Conservation (phyloP, 2,329 filamentous ascomycete genomes). For the Aspergillus sclerotialis region DNA sequence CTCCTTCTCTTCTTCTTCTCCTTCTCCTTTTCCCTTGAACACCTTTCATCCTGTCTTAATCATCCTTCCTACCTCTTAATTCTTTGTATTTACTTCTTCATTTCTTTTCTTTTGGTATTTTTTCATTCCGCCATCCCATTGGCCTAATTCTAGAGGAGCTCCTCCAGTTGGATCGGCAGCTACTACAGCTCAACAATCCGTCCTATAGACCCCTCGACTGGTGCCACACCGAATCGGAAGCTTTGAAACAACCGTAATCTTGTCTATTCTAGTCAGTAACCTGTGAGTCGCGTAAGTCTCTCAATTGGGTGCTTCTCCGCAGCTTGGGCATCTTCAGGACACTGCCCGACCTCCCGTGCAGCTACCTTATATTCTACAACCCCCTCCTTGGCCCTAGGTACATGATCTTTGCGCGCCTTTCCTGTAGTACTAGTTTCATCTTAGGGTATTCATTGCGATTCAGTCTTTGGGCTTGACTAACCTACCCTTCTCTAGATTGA, state of each 20-base stretch:
- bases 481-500: not conserved
- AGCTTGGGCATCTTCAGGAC: not conserved
- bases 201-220: not conserved
- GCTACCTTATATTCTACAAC: not conserved
- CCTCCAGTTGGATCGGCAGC: not conserved
- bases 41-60: conserved; percentile 1
- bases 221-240: not conserved
- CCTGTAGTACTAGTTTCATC: not conserved
- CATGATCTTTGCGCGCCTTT: not conserved
- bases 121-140: no score
- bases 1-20: conserved; percentile 8
- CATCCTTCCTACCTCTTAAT: conserved; percentile 5
- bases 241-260: not conserved
- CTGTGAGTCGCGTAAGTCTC: not conserved
- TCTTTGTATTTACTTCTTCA: no score
- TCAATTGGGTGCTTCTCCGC: not conserved
- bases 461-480: not conserved
- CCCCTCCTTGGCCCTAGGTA: no score
- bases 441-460: not conserved
- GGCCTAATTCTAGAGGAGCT: no score
- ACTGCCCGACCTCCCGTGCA: not conserved
- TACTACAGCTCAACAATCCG: not conserved
- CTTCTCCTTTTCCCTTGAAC: conserved; percentile 1
- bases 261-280: not conserved
- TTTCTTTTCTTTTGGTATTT: no score